Evolutionary conservation across 2,329 filamentous ascomycete genomes (phyloP).

Genomic region (Cladosporium sp.): DNA sequence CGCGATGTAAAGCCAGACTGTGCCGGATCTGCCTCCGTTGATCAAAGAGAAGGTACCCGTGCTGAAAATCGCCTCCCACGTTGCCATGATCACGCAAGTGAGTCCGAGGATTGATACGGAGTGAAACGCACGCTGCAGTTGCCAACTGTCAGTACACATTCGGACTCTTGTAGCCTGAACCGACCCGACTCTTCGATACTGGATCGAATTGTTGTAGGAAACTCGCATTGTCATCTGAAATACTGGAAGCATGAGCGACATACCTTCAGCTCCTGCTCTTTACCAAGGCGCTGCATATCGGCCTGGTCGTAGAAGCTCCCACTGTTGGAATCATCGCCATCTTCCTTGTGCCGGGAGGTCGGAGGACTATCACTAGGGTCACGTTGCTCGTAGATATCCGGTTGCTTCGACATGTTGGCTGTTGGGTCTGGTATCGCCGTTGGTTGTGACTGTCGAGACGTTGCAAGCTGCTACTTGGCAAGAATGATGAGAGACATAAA

Average conservation of each 20-base stretch:
- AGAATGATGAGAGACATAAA: background rate
- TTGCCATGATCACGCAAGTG: conserved; percentile 20
- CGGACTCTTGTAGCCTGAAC: background rate
- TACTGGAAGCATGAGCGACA: background rate
- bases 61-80: conserved; percentile 17
- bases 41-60: conserved; percentile 23
- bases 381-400: background rate
- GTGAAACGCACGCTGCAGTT: conserved; percentile 17
- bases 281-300: conserved; percentile 21
- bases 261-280: conserved; percentile 16
- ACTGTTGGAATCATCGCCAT: background rate
- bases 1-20: conserved; percentile 34
- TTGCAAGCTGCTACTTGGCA: background rate
- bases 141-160: background rate
- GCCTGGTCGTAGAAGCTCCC: background rate
- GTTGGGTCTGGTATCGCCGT: background rate
- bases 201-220: background rate
- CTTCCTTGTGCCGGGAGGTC: background rate
- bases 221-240: background rate
- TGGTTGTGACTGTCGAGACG: background rate
- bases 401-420: background rate
- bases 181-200: background rate
- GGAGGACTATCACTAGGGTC: background rate
- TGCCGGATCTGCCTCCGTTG: conserved; percentile 35
- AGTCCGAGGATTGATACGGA: conserved; percentile 19